Conservation (phyloP, 257 asterid species). For the Echites panduratus region DNA sequence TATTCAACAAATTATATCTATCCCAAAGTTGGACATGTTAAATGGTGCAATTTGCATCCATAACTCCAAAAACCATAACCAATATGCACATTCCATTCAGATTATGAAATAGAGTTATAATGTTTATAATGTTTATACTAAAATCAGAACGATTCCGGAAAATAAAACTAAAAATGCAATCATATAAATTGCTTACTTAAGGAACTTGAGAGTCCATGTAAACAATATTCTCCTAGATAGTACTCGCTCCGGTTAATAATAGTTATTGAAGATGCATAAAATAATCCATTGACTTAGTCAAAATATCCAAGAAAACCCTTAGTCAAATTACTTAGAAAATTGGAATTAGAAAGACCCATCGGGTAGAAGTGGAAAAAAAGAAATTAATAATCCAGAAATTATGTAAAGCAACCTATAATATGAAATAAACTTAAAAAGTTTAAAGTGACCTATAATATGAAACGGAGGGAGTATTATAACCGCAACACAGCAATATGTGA, state of each 20-base stretch:
- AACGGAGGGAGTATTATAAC: neutral
- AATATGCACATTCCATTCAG: neutral
- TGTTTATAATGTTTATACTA: neutral
- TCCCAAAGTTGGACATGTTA: constrained; percentile 9
- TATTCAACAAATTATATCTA: constrained; percentile 6
- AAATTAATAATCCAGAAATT: no score
- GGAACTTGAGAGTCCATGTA: neutral
- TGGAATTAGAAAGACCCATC: no score
- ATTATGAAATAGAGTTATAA: neutral
- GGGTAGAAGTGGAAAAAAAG: no score
- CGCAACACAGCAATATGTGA: neutral
- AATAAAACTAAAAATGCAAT: neutral
- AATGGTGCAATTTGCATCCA: neutral
- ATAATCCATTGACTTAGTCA: no score
- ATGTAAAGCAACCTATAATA: no score
- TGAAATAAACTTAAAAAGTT: no score
- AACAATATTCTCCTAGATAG: no score
- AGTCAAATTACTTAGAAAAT: no score
- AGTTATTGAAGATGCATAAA: no score
- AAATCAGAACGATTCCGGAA: neutral
- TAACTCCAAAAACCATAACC: neutral
- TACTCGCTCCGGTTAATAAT: no score
- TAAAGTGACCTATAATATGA: no score
- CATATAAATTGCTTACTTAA: neutral
- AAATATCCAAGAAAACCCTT: no score